Base-by-base conservation (phyloP, 805 yeast genomes). In the Metschnikowia rubicola region DNA sequence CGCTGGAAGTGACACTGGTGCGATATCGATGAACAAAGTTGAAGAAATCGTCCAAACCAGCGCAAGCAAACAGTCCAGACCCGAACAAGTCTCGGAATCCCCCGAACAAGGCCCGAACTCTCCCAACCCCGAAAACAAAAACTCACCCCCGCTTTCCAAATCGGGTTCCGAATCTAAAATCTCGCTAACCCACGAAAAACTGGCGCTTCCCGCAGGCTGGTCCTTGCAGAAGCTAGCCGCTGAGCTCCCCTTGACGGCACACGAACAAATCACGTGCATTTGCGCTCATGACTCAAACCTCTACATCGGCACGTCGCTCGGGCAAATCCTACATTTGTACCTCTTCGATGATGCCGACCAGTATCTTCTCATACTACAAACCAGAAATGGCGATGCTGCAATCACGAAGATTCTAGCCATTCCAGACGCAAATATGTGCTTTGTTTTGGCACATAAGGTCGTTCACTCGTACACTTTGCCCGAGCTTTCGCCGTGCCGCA, bases 311-410 rank as follows among this genome's bases (percentile, higher is more conserved):
- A 68, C 74, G 1, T 50, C 62, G n/a, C 26, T 21, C 2, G 74
- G 75, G 9, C 62, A 59, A 13, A 48, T 72, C n/a, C 61, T 68
- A 26, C 76, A 72, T 50, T 66, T 64, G 46, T 67, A 68, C 50
- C 59, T 62, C 10, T 71, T 72, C 43, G 74, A 70, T 36, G 75
- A 71, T 54, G 69, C 68, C 15, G 60, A 64, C 28, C 65, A 58
- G 19, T 71, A 62, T 50, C 63, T 68, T 33, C 51, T 63, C 15
- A 64, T 68, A 10, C 54, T 64, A 19, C 57, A 59, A 42, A 36
- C 43, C 10, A 49, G 47, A 11, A 17, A 41, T 10, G 46, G 41
- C 5, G 13, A 29, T 5, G 35, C 28, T 8, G 50, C 61, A 2
- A 53, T 71, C 7, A 35, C 36, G 8, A 62, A 63, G 49, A 54